A percentile compares a stretch with the other conserved stretches of the same genome.
Evolutionary conservation across 805 yeast genomes (phyloP).

Genomic region (Candida ovalis): DNA sequence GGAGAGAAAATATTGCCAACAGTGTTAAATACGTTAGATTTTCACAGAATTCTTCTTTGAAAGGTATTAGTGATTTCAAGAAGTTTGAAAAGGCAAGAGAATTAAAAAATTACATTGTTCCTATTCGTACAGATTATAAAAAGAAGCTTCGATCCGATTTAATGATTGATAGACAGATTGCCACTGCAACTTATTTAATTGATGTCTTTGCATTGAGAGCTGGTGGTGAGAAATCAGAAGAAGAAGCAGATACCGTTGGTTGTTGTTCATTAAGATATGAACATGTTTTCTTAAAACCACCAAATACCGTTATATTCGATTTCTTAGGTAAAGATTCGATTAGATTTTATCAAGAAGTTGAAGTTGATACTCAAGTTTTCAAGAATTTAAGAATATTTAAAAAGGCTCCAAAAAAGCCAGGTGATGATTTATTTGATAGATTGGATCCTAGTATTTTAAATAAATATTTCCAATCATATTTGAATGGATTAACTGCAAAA

Average conservation of each 20-base stretch:
- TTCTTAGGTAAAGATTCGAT: constrained; percentile 95
- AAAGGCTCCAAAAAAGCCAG: constrained; percentile 82
- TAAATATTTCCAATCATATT: constrained; percentile 81
- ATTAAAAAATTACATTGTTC: constrained; percentile 65
- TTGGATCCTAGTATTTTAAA: constrained; percentile 79
- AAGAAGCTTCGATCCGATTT: constrained; percentile 63
- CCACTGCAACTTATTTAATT: constrained; percentile 89
- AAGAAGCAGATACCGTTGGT: constrained; percentile 97
- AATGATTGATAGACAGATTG: constrained; percentile 87
- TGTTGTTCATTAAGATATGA: constrained; percentile 93
- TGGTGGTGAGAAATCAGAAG: constrained; percentile 96
- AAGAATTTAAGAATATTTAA: constrained; percentile 85
- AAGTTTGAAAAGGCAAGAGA: constrained; percentile 94
- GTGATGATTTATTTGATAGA: constrained; percentile 90
- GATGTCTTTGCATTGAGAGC: constrained; percentile 95
- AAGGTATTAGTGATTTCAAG: constrained; percentile 86
- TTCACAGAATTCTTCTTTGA: constrained; percentile 85
- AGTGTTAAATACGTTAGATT: constrained; percentile 83
- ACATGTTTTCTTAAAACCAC: constrained; percentile 82
- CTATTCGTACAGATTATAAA: constrained; percentile 72
- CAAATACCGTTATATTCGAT: constrained; percentile 81
- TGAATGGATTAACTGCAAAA: constrained; percentile 93
- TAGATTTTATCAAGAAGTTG: constrained; percentile 86
- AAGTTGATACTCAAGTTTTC: constrained; percentile 88
- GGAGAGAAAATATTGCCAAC: constrained; percentile 90